Percentiles rank a stretch among this genome's conserved stretches.
Evolutionary conservation across 148 eudicot genomes (phyloP).

Genomic region (Heliosperma pusillum): DNA sequence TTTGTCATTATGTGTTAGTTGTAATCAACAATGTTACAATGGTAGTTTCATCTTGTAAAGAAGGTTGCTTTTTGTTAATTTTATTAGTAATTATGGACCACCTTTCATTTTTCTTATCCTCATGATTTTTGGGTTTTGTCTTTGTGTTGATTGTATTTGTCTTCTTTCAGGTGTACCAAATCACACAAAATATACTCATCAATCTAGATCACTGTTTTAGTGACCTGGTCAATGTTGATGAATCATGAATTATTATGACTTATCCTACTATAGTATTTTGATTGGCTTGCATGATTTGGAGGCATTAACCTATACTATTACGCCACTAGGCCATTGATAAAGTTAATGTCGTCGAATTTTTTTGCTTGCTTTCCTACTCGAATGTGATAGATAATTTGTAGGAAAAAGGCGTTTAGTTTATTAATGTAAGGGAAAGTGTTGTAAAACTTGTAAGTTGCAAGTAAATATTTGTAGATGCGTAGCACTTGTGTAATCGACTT

Average conservation of each 20-base stretch:
- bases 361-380: not conserved
- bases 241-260: not conserved
- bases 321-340: not conserved
- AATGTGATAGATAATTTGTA: not conserved
- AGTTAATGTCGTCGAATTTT: not conserved
- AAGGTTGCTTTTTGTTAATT: not conserved
- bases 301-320: not conserved
- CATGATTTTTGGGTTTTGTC: slow-evolving; percentile 9
- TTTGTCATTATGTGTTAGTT: slow-evolving; percentile 27
- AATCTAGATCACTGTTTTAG: slow-evolving; percentile 10
- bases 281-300: not conserved
- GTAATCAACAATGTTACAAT: slow-evolving; percentile 27
- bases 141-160: slow-evolving; percentile 19
- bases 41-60: slow-evolving; percentile 6
- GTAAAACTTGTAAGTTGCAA: not conserved
- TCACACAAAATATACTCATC: slow-evolving; percentile 9
- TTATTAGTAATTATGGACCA: slow-evolving; percentile 33
- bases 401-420: not conserved
- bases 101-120: slow-evolving; percentile 15
- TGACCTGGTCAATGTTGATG: no score
- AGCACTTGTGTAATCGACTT: not conserved
- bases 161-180: slow-evolving; percentile 19
- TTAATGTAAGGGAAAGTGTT: not conserved
- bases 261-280: not conserved
- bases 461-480: not conserved